phyloP scores from a whole-genome alignment of 208 protist genomes.

The Tritrichomonas musculus region DNA sequence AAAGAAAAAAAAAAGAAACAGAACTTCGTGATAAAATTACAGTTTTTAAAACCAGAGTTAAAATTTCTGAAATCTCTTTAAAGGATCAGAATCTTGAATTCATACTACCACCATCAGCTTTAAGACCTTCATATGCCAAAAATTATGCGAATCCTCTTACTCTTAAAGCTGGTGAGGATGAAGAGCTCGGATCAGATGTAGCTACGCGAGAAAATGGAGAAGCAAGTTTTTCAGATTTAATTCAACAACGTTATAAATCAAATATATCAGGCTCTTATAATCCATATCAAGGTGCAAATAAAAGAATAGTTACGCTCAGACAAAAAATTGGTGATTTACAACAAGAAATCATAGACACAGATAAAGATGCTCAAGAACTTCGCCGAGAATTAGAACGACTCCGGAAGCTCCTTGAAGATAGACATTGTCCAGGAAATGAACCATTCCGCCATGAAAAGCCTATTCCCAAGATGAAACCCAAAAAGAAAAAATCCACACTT shows the following conservation, averaged over 20 bases:
- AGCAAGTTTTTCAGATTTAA: too few species aligned
- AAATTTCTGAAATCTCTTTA: background rate
- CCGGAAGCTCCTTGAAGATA: background rate
- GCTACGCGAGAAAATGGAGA: background rate
- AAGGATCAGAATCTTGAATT: background rate
- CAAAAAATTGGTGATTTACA: conserved; percentile 32
- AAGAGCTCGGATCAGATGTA: too few species aligned
- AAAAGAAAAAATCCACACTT: background rate
- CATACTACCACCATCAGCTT: background rate
- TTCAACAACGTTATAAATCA: background rate
- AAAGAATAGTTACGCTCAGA: background rate
- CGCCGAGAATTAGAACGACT: background rate
- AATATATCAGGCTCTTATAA: conserved; percentile 16
- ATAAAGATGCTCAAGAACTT: background rate
- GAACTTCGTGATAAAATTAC: background rate
- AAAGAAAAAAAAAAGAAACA: background rate
- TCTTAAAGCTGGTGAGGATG: background rate
- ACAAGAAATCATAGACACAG: background rate
- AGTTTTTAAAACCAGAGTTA: background rate
- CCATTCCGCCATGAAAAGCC: background rate
- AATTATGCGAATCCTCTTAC: background rate
- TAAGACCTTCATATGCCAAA: background rate
- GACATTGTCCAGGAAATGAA: background rate
- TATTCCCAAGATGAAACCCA: background rate
- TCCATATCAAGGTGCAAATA: background rate